Evolutionary conservation across 768 basidiomycete species (phyloP).

Genomic region (Suillus weaverae): DNA sequence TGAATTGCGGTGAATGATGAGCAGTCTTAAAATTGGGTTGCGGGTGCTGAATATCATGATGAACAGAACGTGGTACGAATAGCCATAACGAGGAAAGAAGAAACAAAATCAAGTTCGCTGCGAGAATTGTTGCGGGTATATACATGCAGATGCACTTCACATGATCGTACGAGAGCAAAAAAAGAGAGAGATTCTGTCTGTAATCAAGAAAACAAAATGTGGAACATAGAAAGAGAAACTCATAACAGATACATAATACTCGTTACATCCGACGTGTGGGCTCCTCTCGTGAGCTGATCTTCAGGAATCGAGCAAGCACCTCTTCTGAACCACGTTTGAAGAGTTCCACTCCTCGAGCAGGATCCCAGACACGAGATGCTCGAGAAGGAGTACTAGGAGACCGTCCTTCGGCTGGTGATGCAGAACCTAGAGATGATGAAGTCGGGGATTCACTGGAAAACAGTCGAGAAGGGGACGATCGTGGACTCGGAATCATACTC

Average conservation of each 20-base stretch:
- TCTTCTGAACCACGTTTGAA: constrained; percentile 90
- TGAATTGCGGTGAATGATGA: too few relatives aligned
- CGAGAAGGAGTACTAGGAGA: constrained; percentile 37
- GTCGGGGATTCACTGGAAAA: constrained; percentile 47
- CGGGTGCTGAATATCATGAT: too few relatives aligned
- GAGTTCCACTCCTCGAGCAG: constrained; percentile 78
- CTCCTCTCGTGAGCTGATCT: constrained; percentile 72
- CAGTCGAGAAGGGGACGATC: constrained; percentile 13
- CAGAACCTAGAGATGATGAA: constrained; percentile 50
- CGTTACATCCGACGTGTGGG: constrained; percentile 28
- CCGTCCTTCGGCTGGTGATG: constrained; percentile 48
- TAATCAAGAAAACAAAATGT: background rate
- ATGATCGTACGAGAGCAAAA: background rate
- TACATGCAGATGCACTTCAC: background rate
- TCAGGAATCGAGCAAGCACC: constrained; percentile 80
- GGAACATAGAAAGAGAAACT: background rate
- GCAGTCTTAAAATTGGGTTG: background rate
- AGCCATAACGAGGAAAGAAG: background rate
- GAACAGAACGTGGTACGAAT: background rate
- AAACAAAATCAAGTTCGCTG: background rate
- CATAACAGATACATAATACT: constrained; percentile 2
- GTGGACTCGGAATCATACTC: constrained; percentile 10
- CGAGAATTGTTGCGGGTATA: constrained; percentile 1
- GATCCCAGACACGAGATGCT: constrained; percentile 78
- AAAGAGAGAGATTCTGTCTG: background rate